Conservation (phyloP, 768 basidiomycete genomes). For the Rhizopogon vesiculosus region DNA sequence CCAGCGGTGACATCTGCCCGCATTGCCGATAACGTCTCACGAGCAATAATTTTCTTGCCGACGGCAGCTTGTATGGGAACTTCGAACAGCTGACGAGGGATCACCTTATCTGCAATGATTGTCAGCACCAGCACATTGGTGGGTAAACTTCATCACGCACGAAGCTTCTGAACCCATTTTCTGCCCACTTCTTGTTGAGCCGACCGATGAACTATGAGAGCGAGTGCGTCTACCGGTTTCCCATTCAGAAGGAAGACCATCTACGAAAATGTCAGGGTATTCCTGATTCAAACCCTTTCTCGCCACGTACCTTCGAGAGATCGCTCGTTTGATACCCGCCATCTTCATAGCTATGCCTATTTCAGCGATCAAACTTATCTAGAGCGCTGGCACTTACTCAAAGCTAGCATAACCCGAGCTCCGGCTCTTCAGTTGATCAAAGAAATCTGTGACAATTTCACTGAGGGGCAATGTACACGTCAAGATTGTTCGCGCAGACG, state of each 20-base stretch:
- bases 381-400: conserved; percentile 50
- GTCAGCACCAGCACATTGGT: neutral
- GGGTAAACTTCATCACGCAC: conserved; percentile 39
- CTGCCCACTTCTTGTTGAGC: conserved; percentile 70
- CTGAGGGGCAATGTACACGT: conserved; percentile 83
- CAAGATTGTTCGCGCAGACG: conserved; percentile 64
- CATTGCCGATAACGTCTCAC: conserved; percentile 82
- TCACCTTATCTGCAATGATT: conserved; percentile 66
- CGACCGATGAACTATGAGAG: conserved; percentile 85
- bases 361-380: neutral
- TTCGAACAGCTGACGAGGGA: conserved; percentile 90
- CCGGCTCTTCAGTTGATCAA: conserved; percentile 89
- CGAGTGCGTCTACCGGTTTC: conserved; percentile 89
- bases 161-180: conserved; percentile 88
- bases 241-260: conserved; percentile 89
- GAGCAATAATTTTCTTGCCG: conserved; percentile 81
- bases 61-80: conserved; percentile 93
- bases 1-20: conserved; percentile 94
- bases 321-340: conserved; percentile 82
- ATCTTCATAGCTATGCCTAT: conserved; percentile 79
- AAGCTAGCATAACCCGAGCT: conserved; percentile 91
- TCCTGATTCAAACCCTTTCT: neutral
- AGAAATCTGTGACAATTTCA: conserved; percentile 94
- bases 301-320: conserved; percentile 64
- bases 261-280: conserved; percentile 32